Evolutionary conservation across 176 grass and related monocot species (phyloP).

Genomic region (Oryza meridionalis): DNA sequence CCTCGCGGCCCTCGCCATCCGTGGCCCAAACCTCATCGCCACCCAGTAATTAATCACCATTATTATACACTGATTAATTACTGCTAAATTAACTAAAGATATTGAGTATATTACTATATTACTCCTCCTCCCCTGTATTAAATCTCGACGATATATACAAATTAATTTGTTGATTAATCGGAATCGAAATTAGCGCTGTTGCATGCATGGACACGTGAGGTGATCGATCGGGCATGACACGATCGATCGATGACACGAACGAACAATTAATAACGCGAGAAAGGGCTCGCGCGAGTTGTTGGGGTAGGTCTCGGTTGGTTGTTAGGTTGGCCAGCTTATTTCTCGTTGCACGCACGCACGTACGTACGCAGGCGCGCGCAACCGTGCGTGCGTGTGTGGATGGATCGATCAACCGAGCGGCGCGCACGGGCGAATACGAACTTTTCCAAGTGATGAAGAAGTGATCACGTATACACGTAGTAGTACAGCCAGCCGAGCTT

Average conservation of each 20-base stretch:
- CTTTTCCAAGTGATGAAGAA: not conserved
- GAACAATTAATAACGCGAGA: conserved; percentile 27
- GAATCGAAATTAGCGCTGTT: not conserved
- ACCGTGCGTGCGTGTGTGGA: not conserved
- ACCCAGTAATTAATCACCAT: conserved; percentile 21
- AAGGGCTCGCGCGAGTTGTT: conserved; percentile 28
- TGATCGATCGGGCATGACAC: not conserved
- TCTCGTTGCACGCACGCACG: not conserved
- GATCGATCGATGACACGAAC: not conserved
- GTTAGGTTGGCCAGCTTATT: conserved; percentile 8
- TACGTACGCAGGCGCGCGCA: too few species aligned
- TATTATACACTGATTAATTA: not conserved
- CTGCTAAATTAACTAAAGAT: not conserved
- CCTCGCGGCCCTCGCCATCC: conserved; percentile 75
- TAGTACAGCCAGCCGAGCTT: too few species aligned
- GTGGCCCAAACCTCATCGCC: conserved; percentile 46
- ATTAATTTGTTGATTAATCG: not conserved
- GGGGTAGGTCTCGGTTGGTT: conserved; percentile 37
- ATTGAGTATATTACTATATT: too few species aligned
- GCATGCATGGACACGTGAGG: conserved; percentile 13
- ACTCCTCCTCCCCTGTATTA: not conserved
- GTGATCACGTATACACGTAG: not conserved
- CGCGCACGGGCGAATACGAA: not conserved
- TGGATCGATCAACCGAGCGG: not conserved
- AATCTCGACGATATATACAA: not conserved